Conservation (phyloP, 441 rosid genomes). For the Arabidopsis hybrid region DNA sequence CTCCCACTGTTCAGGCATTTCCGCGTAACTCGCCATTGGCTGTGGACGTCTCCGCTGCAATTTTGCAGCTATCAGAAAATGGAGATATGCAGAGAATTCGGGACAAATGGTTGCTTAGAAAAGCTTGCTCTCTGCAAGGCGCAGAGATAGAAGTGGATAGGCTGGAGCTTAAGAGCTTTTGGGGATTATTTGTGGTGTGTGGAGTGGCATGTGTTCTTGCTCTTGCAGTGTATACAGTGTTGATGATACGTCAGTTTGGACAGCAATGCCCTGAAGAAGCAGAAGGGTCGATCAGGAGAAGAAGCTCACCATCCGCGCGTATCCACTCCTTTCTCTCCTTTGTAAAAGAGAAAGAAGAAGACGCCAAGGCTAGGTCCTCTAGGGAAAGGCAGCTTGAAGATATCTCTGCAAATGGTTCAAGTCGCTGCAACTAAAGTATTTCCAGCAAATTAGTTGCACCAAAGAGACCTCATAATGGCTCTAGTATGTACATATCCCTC, state of each 20-base stretch:
- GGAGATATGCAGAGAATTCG: constrained; percentile 90
- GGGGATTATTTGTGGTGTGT: constrained; percentile 78
- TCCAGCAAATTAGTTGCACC: constrained; percentile 15
- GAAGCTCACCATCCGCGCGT: constrained; percentile 55
- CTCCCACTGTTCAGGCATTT: constrained; percentile 62
- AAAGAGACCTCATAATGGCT: constrained; percentile 24
- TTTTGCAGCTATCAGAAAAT: constrained; percentile 74
- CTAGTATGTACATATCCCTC: constrained; percentile 29
- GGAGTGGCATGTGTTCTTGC: constrained; percentile 73
- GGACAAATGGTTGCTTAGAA: constrained; percentile 81
- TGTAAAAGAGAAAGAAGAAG: constrained; percentile 72
- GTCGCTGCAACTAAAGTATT: constrained; percentile 37
- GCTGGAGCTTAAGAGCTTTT: constrained; percentile 73
- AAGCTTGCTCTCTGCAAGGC: constrained; percentile 74
- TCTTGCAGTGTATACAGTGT: constrained; percentile 56
- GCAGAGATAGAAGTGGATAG: constrained; percentile 69
- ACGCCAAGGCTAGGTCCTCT: constrained; percentile 50
- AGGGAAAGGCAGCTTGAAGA: constrained; percentile 68
- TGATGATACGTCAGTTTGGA: constrained; percentile 58
- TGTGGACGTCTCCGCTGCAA: constrained; percentile 79
- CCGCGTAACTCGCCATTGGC: constrained; percentile 84
- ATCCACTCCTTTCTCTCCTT: constrained; percentile 74
- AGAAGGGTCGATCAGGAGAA: constrained; percentile 45
- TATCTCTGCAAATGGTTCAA: constrained; percentile 22
- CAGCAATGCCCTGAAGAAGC: constrained; percentile 50